Percentiles rank a stretch among this genome's conserved stretches.
phyloP scores from a whole-genome alignment of 169 alveolate genomes.

The Cryptosporidium viatorum region DNA sequence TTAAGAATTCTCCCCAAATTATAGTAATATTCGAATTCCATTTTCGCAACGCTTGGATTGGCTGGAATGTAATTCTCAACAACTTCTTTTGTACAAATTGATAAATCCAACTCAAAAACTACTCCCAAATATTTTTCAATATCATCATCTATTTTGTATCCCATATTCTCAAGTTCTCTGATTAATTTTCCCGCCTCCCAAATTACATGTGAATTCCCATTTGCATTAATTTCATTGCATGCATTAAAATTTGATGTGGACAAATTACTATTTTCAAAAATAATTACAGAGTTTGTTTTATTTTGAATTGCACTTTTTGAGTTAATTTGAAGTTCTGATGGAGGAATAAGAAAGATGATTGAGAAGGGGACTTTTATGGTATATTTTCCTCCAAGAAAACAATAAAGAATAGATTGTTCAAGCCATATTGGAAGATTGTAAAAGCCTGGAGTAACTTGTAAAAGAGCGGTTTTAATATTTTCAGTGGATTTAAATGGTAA shows the following conservation, averaged over 20 bases:
- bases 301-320: not conserved
- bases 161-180: slow-evolving; percentile 4
- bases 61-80: slow-evolving; percentile 19
- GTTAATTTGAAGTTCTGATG: not conserved
- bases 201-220: not conserved
- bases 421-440: slow-evolving; percentile 60
- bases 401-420: slow-evolving; percentile 20
- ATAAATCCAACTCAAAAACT: not conserved
- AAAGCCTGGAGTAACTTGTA: slow-evolving; percentile 45
- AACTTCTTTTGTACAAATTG: not conserved
- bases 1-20: not conserved
- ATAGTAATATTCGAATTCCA: slow-evolving; percentile 31
- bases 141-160: not conserved
- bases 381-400: slow-evolving; percentile 34
- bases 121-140: not conserved
- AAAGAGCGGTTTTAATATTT: not conserved
- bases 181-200: slow-evolving; percentile 34
- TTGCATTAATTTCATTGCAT: not conserved
- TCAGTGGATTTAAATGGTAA: slow-evolving; percentile 24
- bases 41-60: not conserved
- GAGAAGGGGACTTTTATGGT: slow-evolving; percentile 18
- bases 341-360: slow-evolving; percentile 42
- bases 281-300: not conserved
- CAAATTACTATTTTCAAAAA: not conserved
- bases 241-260: not conserved